Conservation (phyloP, 75 land plant species). For the Azolla pinnata region DNA sequence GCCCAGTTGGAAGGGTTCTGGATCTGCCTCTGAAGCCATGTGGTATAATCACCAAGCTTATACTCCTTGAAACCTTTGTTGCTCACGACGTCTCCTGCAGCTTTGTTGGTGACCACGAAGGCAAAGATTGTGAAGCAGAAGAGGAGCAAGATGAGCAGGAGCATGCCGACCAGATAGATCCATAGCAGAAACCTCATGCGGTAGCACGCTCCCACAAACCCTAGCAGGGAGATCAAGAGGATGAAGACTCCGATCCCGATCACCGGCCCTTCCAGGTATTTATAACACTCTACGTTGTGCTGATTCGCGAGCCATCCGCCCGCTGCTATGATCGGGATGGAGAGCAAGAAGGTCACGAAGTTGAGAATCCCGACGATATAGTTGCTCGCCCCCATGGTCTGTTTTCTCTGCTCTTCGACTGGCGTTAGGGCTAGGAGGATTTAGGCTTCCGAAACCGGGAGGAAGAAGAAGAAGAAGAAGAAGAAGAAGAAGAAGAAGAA, state of each 20-base stretch:
- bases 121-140: slow-evolving; percentile 23
- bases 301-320: slow-evolving; percentile 27
- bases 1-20: slow-evolving; percentile 16
- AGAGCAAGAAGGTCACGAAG: slow-evolving; percentile 20
- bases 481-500: no score
- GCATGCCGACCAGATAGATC: slow-evolving; percentile 13
- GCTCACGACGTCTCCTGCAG: slow-evolving; percentile 22
- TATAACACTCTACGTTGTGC: slow-evolving; percentile 20
- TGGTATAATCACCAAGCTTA: slow-evolving; percentile 23
- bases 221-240: slow-evolving; percentile 12
- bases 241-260: slow-evolving; percentile 16
- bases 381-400: slow-evolving; percentile 16
- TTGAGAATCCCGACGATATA: slow-evolving; percentile 18
- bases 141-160: slow-evolving; percentile 18
- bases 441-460: no score
- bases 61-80: slow-evolving; percentile 32
- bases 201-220: slow-evolving; percentile 23
- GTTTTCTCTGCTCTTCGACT: no score
- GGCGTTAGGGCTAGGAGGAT: no score
- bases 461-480: no score
- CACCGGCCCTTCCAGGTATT: slow-evolving; percentile 23
- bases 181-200: slow-evolving; percentile 14
- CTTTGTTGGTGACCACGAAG: slow-evolving; percentile 32
- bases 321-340: slow-evolving; percentile 26
- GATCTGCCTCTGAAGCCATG: slow-evolving; percentile 16